Percentiles rank a stretch among this genome's conserved stretches.
Conservation (phyloP, 2,329 filamentous ascomycete species). For the Blumeriella jaapii region DNA sequence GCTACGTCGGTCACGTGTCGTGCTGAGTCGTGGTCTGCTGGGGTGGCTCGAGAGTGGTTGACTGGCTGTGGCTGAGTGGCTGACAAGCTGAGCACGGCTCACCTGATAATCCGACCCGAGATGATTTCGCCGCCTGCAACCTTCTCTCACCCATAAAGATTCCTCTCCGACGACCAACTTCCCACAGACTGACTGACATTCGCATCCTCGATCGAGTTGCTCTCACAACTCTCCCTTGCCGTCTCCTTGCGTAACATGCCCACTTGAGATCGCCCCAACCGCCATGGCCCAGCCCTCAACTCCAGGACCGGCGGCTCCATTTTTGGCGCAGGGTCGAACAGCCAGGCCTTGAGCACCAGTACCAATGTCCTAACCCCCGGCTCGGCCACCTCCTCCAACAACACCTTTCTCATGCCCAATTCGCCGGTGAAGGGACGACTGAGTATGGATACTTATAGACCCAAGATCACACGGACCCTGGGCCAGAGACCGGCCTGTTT, state of each 20-base stretch:
- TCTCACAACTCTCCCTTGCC: not conserved
- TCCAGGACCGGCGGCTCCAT: constrained; percentile 33
- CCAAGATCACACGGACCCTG: constrained; percentile 67
- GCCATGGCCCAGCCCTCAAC: constrained; percentile 36
- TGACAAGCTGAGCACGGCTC: too few relatives aligned
- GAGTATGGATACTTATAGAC: constrained; percentile 65
- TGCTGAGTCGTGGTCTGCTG: too few relatives aligned
- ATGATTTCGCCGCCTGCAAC: too few relatives aligned
- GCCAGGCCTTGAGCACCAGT: constrained; percentile 14
- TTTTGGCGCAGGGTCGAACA: constrained; percentile 31
- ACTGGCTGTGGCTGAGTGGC: too few relatives aligned
- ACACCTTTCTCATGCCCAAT: constrained; percentile 86
- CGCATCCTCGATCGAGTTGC: not conserved
- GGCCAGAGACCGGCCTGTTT: constrained; percentile 83
- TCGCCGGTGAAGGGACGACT: constrained; percentile 60
- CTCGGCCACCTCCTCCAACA: constrained; percentile 48
- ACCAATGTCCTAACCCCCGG: constrained; percentile 30
- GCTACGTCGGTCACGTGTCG: too few relatives aligned
- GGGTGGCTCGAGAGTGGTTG: too few relatives aligned
- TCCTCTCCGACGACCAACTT: too few relatives aligned
- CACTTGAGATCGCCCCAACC: not conserved
- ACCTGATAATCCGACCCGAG: too few relatives aligned
- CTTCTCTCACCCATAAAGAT: too few relatives aligned
- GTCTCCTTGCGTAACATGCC: constrained; percentile 1
- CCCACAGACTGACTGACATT: too few relatives aligned